These are phyloP conservation scores for Cylindrotheca closterium DNA, from an alignment of 108 stramenopile genomes.

Conservation along the genomic window DNA sequence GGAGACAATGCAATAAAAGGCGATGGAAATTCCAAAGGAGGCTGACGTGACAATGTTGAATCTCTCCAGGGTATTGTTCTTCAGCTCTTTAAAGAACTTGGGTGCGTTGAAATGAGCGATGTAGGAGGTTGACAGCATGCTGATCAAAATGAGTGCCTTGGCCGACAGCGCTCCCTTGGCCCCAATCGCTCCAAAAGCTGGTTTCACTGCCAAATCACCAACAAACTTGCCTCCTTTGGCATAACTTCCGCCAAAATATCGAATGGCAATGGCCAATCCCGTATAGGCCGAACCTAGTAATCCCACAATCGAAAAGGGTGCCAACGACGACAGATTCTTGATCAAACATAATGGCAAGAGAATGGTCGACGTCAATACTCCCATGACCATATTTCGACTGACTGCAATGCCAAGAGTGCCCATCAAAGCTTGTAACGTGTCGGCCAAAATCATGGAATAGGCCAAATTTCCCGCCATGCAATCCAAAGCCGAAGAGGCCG, in stretches of 20 bases:
- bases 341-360: slow-evolving; percentile 90
- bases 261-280: slow-evolving; percentile 55
- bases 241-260: slow-evolving; percentile 77
- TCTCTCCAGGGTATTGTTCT: slow-evolving; percentile 73
- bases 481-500: slow-evolving; percentile 69
- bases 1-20: slow-evolving; percentile 57
- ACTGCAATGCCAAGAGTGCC: neutral
- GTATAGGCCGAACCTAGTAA: slow-evolving; percentile 83
- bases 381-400: slow-evolving; percentile 28
- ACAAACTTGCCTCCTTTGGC: slow-evolving; percentile 9
- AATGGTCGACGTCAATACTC: slow-evolving; percentile 53
- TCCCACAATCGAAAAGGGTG: slow-evolving; percentile 81
- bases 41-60: slow-evolving; percentile 77
- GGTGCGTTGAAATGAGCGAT: slow-evolving; percentile 95
- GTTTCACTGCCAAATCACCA: slow-evolving; percentile 10
- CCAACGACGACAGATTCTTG: slow-evolving; percentile 66
- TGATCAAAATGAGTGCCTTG: slow-evolving; percentile 70
- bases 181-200: slow-evolving; percentile 19
- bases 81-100: slow-evolving; percentile 85
- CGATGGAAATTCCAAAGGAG: slow-evolving; percentile 66
- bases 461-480: slow-evolving; percentile 71
- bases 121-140: slow-evolving; percentile 92
- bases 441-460: slow-evolving; percentile 90
- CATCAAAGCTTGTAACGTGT: slow-evolving; percentile 59
- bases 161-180: slow-evolving; percentile 14